Base-by-base conservation (phyloP, 2,329 filamentous ascomycete species). In the Claviceps citrina region DNA sequence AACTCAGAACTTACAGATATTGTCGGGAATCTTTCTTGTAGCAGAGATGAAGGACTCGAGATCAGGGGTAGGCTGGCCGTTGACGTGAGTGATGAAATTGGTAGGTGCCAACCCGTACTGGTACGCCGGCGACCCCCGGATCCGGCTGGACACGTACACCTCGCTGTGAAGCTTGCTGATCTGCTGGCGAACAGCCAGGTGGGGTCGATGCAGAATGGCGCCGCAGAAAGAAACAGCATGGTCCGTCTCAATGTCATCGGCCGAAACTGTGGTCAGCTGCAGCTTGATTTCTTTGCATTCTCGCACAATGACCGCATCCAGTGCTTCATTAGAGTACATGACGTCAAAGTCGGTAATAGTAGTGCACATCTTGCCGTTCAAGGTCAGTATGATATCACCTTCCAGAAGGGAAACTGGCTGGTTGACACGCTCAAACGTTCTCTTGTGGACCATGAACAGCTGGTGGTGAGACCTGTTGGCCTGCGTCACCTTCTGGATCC, bases 361-460 rank as follows among this genome's bases (percentile, higher is more conserved):
- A 1, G 93, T 98, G 60, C 96, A 89, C 46, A 96, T 78, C 54
- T 89, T 84, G 50, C 74, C 84, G 58, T 96, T 95, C 35, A 98
- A 66, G 0, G 84, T 93, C 44, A 98, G 71, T 43, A 98, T 78
- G 39, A 98, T 81, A 55, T 98, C 91, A 38, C 87, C 86, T 63
- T 98, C 93, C 24, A 84, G 69, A 13, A 98, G 70, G 13, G 78
- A 73, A 1, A 63, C 61, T 2, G 65, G 58, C 32, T 60, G 60
- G 36, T 63, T 57, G 19, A 58, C 62, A 12, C 73, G 68, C 59
- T 78, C 76, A 51, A 79, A 79, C 0, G 74, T 77, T 35, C 93
- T 80, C 64, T 98, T 98, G 52, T 85, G 81, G 24, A 98, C 85
- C 83, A 98, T 95, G 67, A 98, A 98, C 28, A 98, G 74, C 62